phyloP scores from a whole-genome alignment of 2,329 filamentous ascomycete species.

The Colletotrichum sojae region DNA sequence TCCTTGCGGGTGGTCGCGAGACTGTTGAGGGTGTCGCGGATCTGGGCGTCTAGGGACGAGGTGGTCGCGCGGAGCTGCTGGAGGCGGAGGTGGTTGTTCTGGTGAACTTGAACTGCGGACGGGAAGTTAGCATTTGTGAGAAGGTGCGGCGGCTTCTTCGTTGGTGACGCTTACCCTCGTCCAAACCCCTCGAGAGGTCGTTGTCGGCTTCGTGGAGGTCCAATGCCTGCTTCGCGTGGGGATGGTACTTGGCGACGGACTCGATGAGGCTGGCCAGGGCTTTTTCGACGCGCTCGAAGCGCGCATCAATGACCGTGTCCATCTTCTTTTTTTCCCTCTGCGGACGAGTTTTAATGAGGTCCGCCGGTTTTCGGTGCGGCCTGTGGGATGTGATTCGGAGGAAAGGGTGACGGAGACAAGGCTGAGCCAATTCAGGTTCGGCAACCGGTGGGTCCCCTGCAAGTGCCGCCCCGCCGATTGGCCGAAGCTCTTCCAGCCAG shows the following conservation, averaged over 20 bases:
- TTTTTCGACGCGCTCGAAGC: slow-evolving; percentile 77
- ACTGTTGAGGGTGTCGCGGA: slow-evolving; percentile 78
- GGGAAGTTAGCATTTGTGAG: not conserved
- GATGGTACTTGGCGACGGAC: slow-evolving; percentile 87
- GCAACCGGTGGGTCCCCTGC: not conserved
- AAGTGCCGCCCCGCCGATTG: slow-evolving; percentile 22
- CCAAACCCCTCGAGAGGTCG: slow-evolving; percentile 75
- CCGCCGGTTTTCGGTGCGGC: not conserved
- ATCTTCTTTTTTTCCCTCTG: slow-evolving; percentile 54
- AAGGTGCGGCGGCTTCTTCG: not conserved
- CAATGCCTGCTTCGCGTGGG: slow-evolving; percentile 75
- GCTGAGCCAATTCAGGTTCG: slow-evolving; percentile 32
- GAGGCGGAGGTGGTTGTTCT: slow-evolving; percentile 80
- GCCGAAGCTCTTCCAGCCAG: slow-evolving; percentile 25
- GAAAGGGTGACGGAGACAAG: slow-evolving; percentile 21
- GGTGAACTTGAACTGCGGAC: slow-evolving; percentile 76
- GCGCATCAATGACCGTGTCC: slow-evolving; percentile 73
- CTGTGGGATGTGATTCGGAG: slow-evolving; percentile 1
- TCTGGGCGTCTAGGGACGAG: slow-evolving; percentile 76
- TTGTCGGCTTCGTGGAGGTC: slow-evolving; percentile 80
- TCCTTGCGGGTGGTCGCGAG: slow-evolving; percentile 82
- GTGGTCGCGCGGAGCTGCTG: slow-evolving; percentile 77
- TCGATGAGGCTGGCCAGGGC: slow-evolving; percentile 80
- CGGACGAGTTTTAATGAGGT: not conserved
- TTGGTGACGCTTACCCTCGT: slow-evolving; percentile 66